Conservation (phyloP, 1,139 yeast genomes). For the Torulaspora globosa region DNA sequence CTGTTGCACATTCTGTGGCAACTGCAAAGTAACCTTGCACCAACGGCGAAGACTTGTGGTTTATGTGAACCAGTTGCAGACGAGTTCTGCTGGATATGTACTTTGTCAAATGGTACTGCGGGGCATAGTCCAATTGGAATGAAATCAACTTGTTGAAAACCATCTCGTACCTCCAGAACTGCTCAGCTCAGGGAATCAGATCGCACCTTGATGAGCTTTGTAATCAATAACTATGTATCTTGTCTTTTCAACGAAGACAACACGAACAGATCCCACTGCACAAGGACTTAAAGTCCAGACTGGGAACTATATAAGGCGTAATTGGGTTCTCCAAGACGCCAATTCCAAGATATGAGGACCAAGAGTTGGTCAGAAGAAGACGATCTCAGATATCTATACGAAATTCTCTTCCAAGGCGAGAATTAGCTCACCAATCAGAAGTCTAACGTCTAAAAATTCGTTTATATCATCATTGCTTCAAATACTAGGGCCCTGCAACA, state of each 20-base stretch:
- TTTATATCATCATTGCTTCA: conserved; percentile 17
- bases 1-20: conserved; percentile 83
- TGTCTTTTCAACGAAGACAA: neutral
- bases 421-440: conserved; percentile 33
- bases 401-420: conserved; percentile 16
- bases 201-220: neutral
- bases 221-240: neutral
- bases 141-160: conserved; percentile 31
- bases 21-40: conserved; percentile 93
- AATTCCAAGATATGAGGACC: neutral
- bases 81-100: conserved; percentile 57
- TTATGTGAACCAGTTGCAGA: conserved; percentile 68
- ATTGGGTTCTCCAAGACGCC: neutral
- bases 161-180: conserved; percentile 15
- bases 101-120: conserved; percentile 35
- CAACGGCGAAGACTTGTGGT: conserved; percentile 74
- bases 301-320: neutral
- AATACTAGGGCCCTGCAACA: neutral
- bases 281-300: neutral
- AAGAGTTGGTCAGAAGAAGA: neutral
- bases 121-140: conserved; percentile 37
- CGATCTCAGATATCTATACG: conserved; percentile 20
- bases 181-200: neutral
- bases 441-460: conserved; percentile 39
- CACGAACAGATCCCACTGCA: neutral